phyloP scores from a whole-genome alignment of 1,284 basidiomycete species.

The Microbotryomycetes sp. region DNA sequence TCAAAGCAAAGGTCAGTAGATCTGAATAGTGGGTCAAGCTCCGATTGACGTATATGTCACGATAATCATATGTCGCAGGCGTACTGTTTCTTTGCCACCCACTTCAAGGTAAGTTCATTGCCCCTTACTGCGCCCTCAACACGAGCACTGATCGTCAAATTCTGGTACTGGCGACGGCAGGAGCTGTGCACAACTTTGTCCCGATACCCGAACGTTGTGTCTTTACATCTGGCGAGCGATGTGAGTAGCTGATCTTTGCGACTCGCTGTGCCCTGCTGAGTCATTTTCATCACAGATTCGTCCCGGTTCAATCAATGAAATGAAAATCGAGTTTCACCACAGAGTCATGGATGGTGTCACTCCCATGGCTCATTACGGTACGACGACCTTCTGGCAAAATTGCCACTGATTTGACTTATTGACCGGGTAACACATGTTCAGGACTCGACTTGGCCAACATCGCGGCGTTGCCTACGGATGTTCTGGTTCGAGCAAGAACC shows the following conservation, averaged over 20 bases:
- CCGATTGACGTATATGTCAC: too few species aligned
- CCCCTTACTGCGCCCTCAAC: neutral
- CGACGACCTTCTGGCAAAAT: constrained; percentile 18
- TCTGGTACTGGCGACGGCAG: constrained; percentile 46
- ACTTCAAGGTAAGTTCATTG: constrained; percentile 36
- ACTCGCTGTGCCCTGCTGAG: neutral
- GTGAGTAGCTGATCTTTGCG: constrained; percentile 51
- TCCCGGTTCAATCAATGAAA: constrained; percentile 51
- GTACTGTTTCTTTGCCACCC: constrained; percentile 87
- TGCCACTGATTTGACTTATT: neutral
- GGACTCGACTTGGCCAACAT: constrained; percentile 77
- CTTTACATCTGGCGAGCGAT: constrained; percentile 74
- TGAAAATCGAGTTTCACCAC: constrained; percentile 57
- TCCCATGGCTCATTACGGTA: constrained; percentile 42
- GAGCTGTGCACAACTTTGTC: constrained; percentile 48
- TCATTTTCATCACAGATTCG: constrained; percentile 12
- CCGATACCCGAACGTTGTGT: constrained; percentile 43
- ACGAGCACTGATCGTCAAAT: neutral
- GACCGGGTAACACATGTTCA: too few species aligned
- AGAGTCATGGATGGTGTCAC: constrained; percentile 38
- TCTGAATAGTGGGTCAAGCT: too few species aligned
- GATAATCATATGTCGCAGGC: too few species aligned
- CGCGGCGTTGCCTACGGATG: constrained; percentile 66
- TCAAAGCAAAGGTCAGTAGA: constrained; percentile 54
- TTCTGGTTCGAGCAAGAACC: constrained; percentile 56